Base-by-base conservation (phyloP, 2,329 filamentous ascomycete genomes). In the Paramyrothecium roridum region DNA sequence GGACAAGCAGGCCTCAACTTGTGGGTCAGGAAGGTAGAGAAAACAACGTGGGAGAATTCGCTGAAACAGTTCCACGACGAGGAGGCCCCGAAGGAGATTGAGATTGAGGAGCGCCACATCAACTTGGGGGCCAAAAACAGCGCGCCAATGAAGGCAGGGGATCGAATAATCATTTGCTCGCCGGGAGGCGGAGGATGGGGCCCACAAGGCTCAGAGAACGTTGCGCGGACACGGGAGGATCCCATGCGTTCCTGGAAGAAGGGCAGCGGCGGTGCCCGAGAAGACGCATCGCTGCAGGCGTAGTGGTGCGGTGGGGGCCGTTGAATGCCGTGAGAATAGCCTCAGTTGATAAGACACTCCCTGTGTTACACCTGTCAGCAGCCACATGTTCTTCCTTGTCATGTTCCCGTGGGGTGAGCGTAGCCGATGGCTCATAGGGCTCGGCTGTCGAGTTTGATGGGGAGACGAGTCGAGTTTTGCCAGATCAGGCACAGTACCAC, bases 111-210 rank as follows among this genome's bases (percentile, higher is more conserved):
- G 68, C 75, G 86, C 43, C 76, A 79, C 52, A 87, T 93, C 65
- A 92, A 90, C 64, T 68, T 93, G 43, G 89, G 89, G 1, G 88
- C 85, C 2, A 93, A 93, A 78, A 93, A 93, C 62, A 91, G 86
- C 23, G 89, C 89, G 13, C 80, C 81, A 13, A 92, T 93, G 88
- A 79, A 84, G 65, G 78, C 85, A 1, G 90, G 90, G 0, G 90
- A 95, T 67, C 77, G 89, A 8, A 91, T 93, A 65, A 89, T 93
- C 54, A 78, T 95, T 19, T 80, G 80, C 59, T 93, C 90, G 4
- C 90, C 90, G 3, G 90, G 90, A 30, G 90, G 90, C 53, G 90
- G 90, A 46, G 90, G 86, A 0, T 93, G 89, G 88, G 89, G 89
- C 0, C 70, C 70, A 43, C 74, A 78, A 0, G 88, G 86, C 0